Conservation (phyloP, 495 filamentous ascomycete species). For the Penicillium waksmanii region DNA sequence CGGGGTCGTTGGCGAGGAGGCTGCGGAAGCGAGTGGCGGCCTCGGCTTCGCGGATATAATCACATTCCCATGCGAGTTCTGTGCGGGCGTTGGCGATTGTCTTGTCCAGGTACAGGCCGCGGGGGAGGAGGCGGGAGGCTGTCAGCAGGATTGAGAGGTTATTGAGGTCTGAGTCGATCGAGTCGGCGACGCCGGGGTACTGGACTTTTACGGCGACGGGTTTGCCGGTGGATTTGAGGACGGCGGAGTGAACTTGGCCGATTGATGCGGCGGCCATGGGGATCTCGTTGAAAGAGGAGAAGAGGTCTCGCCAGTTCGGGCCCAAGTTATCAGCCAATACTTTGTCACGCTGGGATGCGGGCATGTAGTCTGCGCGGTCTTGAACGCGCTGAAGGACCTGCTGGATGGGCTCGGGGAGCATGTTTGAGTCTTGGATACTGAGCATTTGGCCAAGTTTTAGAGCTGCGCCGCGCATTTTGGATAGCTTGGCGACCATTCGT, state of each 20-base stretch:
- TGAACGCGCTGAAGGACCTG: conserved; percentile 91
- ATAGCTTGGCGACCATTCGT: conserved; percentile 86
- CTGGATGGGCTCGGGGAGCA: conserved; percentile 84
- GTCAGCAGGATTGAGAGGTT: conserved; percentile 90
- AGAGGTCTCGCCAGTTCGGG: conserved; percentile 81
- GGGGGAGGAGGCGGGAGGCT: conserved; percentile 85
- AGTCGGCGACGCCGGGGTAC: conserved; percentile 94
- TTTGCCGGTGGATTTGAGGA: conserved; percentile 72
- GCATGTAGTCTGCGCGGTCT: conserved; percentile 98
- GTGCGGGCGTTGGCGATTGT: conserved; percentile 96
- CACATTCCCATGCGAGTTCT: conserved; percentile 96
- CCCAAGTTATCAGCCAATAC: conserved; percentile 82
- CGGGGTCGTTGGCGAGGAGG: conserved; percentile 71
- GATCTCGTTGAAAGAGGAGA: conserved; percentile 81
- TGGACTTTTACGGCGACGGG: conserved; percentile 94
- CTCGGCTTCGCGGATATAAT: conserved; percentile 86
- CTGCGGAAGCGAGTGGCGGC: conserved; percentile 73
- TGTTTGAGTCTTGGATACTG: conserved; percentile 95
- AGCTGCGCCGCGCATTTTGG: conserved; percentile 95
- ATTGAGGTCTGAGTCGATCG: conserved; percentile 92
- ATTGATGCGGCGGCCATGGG: conserved; percentile 98
- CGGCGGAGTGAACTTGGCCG: conserved; percentile 90
- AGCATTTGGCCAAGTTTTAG: conserved; percentile 98
- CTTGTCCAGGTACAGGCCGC: conserved; percentile 91
- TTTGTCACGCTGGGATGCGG: conserved; percentile 82